A percentile compares a stretch with the other conserved stretches of the same genome.
Evolutionary conservation across 208 protist species (phyloP).

Genomic region (Leishmania tarentolae): DNA sequence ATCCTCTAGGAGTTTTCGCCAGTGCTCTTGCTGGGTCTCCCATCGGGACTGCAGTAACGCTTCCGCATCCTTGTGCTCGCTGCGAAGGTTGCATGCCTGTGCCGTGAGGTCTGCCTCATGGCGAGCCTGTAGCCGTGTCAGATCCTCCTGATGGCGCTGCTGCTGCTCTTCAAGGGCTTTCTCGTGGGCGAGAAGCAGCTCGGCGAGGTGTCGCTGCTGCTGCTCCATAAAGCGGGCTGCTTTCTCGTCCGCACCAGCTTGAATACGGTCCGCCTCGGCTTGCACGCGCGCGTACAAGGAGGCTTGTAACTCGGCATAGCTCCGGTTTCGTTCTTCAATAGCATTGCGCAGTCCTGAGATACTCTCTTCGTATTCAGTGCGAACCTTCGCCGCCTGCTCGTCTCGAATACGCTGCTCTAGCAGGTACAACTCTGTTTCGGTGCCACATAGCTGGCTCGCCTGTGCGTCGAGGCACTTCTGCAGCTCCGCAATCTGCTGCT

Average conservation of each 20-base stretch:
- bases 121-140: constrained; percentile 20
- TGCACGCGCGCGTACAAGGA: constrained; percentile 31
- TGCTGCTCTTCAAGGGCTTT: constrained; percentile 12
- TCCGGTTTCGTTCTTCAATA: constrained; percentile 30
- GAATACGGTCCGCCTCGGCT: constrained; percentile 20
- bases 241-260: constrained; percentile 25
- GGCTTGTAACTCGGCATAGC: constrained; percentile 26
- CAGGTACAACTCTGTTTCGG: constrained; percentile 7
- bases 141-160: constrained; percentile 19
- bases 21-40: constrained; percentile 4
- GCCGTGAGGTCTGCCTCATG: constrained; percentile 25
- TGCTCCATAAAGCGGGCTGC: constrained; percentile 25
- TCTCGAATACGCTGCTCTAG: constrained; percentile 11
- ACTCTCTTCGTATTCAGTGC: constrained; percentile 36
- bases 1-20: constrained; percentile 6
- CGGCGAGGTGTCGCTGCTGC: constrained; percentile 7
- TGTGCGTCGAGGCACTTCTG: constrained; percentile 27
- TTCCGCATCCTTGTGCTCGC: constrained; percentile 14
- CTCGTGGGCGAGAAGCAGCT: constrained; percentile 19
- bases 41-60: constrained; percentile 24
- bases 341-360: constrained; percentile 30
- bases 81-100: constrained; percentile 14
- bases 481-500: constrained; percentile 15
- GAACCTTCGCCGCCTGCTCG: constrained; percentile 18
- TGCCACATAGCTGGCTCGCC: constrained; percentile 16